Percentiles rank a stretch among this genome's conserved stretches.
Conservation (phyloP, 2,329 filamentous ascomycete species). For the Xylaria sp. region DNA sequence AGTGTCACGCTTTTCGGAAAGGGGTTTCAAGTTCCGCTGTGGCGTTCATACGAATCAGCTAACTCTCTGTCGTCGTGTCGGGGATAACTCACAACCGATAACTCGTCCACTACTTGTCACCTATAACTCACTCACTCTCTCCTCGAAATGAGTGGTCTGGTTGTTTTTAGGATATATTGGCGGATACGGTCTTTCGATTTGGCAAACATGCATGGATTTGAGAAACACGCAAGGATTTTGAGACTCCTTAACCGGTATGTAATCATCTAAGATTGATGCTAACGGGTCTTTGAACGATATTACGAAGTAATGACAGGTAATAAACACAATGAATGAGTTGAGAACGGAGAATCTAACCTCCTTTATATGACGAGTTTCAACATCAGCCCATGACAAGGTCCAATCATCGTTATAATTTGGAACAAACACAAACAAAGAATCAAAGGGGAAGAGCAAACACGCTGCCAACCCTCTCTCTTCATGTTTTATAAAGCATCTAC, state of each 20-base stretch:
- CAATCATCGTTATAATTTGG: too few relatives aligned
- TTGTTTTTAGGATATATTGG: not conserved
- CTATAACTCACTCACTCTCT: not conserved
- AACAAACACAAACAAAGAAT: too few relatives aligned
- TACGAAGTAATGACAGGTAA: not conserved
- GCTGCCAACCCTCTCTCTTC: not conserved
- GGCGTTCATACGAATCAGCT: not conserved
- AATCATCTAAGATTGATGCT: not conserved
- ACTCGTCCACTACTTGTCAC: not conserved
- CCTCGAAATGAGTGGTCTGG: not conserved
- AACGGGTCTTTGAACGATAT: not conserved
- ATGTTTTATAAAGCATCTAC: not conserved
- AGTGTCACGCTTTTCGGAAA: not conserved
- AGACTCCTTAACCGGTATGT: not conserved
- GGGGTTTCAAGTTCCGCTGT: not conserved
- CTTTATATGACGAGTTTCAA: too few relatives aligned
- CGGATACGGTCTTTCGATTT: too few relatives aligned
- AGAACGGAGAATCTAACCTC: too few relatives aligned
- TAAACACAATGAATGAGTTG: not conserved
- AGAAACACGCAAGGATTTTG: too few relatives aligned
- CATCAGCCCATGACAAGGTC: too few relatives aligned
- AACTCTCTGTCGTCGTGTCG: not conserved
- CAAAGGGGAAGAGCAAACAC: not conserved
- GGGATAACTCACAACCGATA: not conserved
- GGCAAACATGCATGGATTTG: too few relatives aligned